Base-by-base conservation (phyloP, 352 stramenopile genomes). In the Pseudoperonospora humuli region DNA sequence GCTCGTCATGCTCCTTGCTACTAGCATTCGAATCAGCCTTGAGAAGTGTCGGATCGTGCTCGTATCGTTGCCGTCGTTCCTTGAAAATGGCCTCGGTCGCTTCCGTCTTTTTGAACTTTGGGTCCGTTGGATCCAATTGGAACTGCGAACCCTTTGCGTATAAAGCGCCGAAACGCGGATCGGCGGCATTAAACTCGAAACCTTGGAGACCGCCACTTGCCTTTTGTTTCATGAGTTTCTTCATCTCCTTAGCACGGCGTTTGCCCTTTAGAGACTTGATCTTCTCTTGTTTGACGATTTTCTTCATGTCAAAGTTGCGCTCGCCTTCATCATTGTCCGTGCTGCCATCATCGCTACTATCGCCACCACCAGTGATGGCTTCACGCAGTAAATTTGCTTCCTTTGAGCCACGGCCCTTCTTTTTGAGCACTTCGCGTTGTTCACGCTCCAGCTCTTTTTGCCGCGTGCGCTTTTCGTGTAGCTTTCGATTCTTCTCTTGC, bases 271-370 rank as follows among this genome's bases (percentile, higher is more conserved):
- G 64, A 27, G 66, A 64, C 54, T 83, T 79, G 5, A 64, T 55
- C 48, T 92, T 92, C 29, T 88, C 75, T 39, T 76, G 54, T 49
- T 75, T 69, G 15, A 58, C 47, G 38, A 92, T 92, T 44, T 73
- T 73, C 58, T 89, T 90, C 73, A 92, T 85, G 64, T 92, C 77
- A 45, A 90, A 92, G 45, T 90, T 80, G 34, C 79, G 79, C 38
- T 81, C 72, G n/a, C 43, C 64, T 11, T 71, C 50, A 15, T 62
- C 64, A 14, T 61, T 67, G 27, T 64, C 68, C 7, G 25, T 50
- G 39, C 56, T 44, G 3, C 41, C 59, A n/a, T 21, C 45, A 7
- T 57, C 69, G 14, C 55, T 64, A 15, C 51, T 62, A 11, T 64
- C 64, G 20, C 26, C 61, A 7, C 56, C 63, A 25, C 58, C 70